Evolutionary conservation across 192 early-diverging fungal genomes (phyloP).

Genomic region (Coemansia sp.): DNA sequence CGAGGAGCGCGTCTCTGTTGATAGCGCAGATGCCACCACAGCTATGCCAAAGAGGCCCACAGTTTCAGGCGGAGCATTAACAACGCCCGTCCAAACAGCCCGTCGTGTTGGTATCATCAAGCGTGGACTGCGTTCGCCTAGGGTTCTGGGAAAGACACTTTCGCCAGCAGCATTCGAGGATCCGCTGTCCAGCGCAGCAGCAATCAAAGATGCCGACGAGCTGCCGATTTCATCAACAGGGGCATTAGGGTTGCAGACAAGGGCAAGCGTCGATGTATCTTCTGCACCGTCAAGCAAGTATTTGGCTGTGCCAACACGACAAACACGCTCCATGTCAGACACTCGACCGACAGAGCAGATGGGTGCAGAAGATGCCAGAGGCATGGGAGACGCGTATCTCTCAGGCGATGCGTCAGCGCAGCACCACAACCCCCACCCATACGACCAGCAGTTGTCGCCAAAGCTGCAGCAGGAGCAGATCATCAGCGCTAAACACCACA

Average conservation of each 20-base stretch:
- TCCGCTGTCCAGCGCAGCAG: conserved; percentile 48
- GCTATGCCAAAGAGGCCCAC: conserved; percentile 5
- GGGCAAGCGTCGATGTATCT: conserved; percentile 38
- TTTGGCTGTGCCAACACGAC: conserved; percentile 17
- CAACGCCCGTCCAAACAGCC: conserved; percentile 30
- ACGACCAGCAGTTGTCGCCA: conserved; percentile 53
- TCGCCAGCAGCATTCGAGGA: conserved; percentile 44
- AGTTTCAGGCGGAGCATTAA: conserved; percentile 4
- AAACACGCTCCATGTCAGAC: conserved; percentile 48
- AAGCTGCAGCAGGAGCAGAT: conserved; percentile 45
- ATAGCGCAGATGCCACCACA: neutral
- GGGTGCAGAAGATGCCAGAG: conserved; percentile 1
- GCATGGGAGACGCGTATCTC: neutral
- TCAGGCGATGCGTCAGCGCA: neutral
- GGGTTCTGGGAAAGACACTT: conserved; percentile 45
- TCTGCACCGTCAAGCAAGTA: conserved; percentile 8
- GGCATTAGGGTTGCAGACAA: conserved; percentile 3
- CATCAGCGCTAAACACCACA: conserved; percentile 29
- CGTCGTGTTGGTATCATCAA: conserved; percentile 48
- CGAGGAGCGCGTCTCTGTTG: neutral
- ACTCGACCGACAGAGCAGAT: conserved; percentile 10
- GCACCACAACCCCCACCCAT: conserved; percentile 37
- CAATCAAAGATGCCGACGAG: conserved; percentile 1
- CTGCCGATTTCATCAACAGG: neutral
- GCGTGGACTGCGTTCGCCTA: conserved; percentile 47